phyloP scores from a whole-genome alignment of 345 rosid species.

The Eucalyptus caleyi region DNA sequence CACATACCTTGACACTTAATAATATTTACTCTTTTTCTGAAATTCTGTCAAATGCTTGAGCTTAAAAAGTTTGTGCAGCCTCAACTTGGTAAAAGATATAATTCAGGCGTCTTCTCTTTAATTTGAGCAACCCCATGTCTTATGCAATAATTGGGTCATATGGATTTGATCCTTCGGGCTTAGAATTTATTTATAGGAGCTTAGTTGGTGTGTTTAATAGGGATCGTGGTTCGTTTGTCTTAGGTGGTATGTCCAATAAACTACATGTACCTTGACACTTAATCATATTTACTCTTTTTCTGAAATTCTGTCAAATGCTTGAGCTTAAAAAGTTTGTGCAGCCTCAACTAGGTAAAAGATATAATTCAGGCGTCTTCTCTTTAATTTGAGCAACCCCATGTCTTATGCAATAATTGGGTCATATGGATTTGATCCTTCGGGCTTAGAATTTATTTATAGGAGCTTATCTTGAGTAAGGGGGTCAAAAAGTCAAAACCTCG shows the following conservation, averaged over 20 bases:
- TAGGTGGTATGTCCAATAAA: neutral
- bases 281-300: neutral
- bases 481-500: neutral
- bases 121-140: neutral
- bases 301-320: neutral
- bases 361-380: neutral
- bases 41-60: neutral
- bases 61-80: neutral
- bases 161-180: neutral
- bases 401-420: neutral
- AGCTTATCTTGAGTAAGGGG: neutral
- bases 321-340: neutral
- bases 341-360: neutral
- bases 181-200: neutral
- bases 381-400: neutral
- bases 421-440: neutral
- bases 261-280: neutral
- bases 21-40: neutral
- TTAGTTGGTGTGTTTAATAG: too few relatives aligned
- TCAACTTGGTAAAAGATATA: neutral
- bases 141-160: neutral
- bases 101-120: neutral
- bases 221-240: neutral
- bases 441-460: neutral
- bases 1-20: neutral